Evolutionary conservation across 495 filamentous ascomycete species (phyloP).

Genomic region (Aspergillus coremiiformis): DNA sequence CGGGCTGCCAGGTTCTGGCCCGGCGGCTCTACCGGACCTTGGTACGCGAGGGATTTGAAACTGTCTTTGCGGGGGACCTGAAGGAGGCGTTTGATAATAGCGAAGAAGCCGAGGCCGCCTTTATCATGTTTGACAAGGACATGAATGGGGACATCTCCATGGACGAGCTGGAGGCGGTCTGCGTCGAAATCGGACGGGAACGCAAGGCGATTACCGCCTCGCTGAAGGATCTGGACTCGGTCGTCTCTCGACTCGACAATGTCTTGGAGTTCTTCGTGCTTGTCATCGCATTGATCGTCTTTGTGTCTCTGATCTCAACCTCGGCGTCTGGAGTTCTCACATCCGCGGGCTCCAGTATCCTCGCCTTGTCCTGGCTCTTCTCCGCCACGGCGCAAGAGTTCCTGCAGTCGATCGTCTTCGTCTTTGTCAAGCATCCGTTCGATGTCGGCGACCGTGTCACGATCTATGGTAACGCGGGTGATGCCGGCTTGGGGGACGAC

Average conservation of each 20-base stretch:
- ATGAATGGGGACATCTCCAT: constrained; percentile 96
- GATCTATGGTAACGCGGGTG: constrained; percentile 83
- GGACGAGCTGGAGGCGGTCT: constrained; percentile 88
- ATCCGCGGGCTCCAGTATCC: constrained; percentile 74
- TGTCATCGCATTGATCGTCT: constrained; percentile 72
- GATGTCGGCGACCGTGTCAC: constrained; percentile 93
- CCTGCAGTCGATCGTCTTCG: constrained; percentile 83
- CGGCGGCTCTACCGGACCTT: constrained; percentile 91
- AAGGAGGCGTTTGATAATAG: constrained; percentile 71
- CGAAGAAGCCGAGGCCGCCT: constrained; percentile 88
- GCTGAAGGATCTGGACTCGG: constrained; percentile 89
- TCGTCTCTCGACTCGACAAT: constrained; percentile 83
- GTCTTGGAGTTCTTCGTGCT: constrained; percentile 81
- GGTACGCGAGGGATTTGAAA: constrained; percentile 63
- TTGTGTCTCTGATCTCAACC: constrained; percentile 81
- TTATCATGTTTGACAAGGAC: constrained; percentile 91
- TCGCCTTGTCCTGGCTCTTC: constrained; percentile 89
- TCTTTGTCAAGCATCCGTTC: constrained; percentile 97
- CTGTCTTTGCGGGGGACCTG: constrained; percentile 68
- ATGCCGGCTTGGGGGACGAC: constrained; percentile 69
- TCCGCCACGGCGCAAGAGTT: constrained; percentile 91
- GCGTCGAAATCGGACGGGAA: constrained; percentile 90
- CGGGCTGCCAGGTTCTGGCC: constrained; percentile 78
- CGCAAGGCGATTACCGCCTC: constrained; percentile 93
- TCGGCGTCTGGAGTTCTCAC: constrained; percentile 81